Conservation (phyloP, 2,329 filamentous ascomycete species). For the Venturia pyrina region DNA sequence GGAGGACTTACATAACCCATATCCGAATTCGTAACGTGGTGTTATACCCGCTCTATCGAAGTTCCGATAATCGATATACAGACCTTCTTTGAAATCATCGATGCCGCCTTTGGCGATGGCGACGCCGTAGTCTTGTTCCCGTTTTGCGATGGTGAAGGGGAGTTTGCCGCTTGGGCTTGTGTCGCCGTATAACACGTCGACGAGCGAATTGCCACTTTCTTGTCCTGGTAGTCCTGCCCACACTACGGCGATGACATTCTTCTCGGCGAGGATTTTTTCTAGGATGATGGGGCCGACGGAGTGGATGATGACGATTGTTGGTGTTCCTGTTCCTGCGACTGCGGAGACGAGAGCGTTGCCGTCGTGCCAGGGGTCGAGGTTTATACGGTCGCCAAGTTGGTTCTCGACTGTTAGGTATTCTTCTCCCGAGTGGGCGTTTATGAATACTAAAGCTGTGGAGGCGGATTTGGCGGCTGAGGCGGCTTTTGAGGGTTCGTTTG, state of each 20-base stretch:
- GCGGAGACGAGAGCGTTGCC: slow-evolving; percentile 31
- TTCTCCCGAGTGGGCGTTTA: slow-evolving; percentile 39
- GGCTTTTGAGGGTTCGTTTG: slow-evolving; percentile 27
- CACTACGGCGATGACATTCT: slow-evolving; percentile 29
- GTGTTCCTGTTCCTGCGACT: slow-evolving; percentile 27
- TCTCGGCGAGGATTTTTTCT: slow-evolving; percentile 26
- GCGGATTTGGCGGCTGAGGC: slow-evolving; percentile 26
- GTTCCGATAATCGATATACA: slow-evolving; percentile 36
- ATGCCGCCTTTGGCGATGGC: slow-evolving; percentile 17
- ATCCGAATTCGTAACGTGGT: slow-evolving; percentile 36
- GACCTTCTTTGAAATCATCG: slow-evolving; percentile 30
- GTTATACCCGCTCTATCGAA: slow-evolving; percentile 32
- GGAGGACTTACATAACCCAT: slow-evolving; percentile 27
- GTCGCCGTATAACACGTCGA: slow-evolving; percentile 36
- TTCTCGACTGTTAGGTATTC: slow-evolving; percentile 38
- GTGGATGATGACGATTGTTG: slow-evolving; percentile 30
- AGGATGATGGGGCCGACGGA: slow-evolving; percentile 28
- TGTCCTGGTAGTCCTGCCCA: slow-evolving; percentile 32
- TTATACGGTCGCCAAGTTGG: slow-evolving; percentile 37
- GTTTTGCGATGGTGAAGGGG: slow-evolving; percentile 38
- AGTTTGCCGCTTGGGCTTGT: slow-evolving; percentile 43
- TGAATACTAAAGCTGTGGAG: slow-evolving; percentile 34
- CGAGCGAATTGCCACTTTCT: slow-evolving; percentile 36
- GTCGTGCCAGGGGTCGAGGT: slow-evolving; percentile 37
- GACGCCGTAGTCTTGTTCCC: slow-evolving; percentile 23